Base-by-base conservation (phyloP, 371 early-diverging fungal genomes). In the Encephalitozoon cuniculi region DNA sequence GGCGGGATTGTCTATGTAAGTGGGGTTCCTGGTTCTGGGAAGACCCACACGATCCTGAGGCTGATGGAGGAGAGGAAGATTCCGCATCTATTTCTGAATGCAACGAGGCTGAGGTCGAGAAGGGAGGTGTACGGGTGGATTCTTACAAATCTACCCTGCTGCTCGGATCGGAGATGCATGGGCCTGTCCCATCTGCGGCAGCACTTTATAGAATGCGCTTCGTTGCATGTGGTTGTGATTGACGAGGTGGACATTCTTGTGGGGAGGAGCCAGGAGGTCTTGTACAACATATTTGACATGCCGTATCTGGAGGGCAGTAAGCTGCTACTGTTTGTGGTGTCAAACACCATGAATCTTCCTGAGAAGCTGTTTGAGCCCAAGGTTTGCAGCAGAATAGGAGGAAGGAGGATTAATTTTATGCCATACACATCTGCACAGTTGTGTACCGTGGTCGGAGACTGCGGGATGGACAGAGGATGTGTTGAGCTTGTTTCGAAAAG, bases 221-320 rank as follows among this genome's bases (percentile, higher is more conserved):
- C 15, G 5, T 63, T 40, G n/a, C 78, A 79, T 54, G 65, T 82
- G 4, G 90, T 96, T 1, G 79, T 97, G 64, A 90, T 96, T 88
- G 98, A 97, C 82, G 98, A 97, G 80, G 86, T 97, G 55, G 98
- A 97, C 84, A 82, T 94, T 34, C 84, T 97, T 34, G 90, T 94
- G 5, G 93, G 91, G 0, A 90, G 91, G 68, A 91, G 90, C 44
- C 95, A 95, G 78, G 87, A 88, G 0, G 90, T 96, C 73, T 89
- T 96, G 87, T 96, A 96, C 87, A 94, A 95, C 80, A 91, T 97
- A 78, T 92, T 95, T 76, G 94, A 96, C 68, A 93, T 96, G 92
- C 94, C 96, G 0, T 92, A 90, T 69, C 26, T 78, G 4, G 74
- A 69, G 34, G 84, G 89, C 64, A 91, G 93, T 2, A 85, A 89